phyloP scores from a whole-genome alignment of 2,329 filamentous ascomycete genomes.

The Phialophora verrucosa region DNA sequence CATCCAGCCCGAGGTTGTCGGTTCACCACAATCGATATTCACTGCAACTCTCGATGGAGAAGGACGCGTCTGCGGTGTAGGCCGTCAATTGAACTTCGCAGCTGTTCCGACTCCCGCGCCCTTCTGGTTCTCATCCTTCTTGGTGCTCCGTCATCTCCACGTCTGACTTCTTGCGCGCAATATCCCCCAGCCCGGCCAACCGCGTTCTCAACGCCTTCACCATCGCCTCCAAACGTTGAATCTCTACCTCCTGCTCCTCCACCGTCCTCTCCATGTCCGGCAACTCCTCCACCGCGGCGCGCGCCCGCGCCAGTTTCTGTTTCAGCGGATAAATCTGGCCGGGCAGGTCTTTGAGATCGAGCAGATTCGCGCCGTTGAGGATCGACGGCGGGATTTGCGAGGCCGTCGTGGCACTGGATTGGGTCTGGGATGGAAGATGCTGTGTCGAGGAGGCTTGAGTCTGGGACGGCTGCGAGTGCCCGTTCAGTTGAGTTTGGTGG shows the following conservation, averaged over 20 bases:
- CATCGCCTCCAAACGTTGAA: slow-evolving; percentile 49
- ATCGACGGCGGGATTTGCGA: slow-evolving; percentile 37
- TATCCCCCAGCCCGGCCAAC: slow-evolving; percentile 49
- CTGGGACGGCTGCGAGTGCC: slow-evolving; percentile 38
- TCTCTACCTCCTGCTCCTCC: slow-evolving; percentile 53
- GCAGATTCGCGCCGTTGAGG: slow-evolving; percentile 41
- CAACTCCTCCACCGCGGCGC: slow-evolving; percentile 54
- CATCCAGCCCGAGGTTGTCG: background rate
- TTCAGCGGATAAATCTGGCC: slow-evolving; percentile 78
- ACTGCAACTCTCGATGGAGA: background rate
- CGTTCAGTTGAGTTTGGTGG: slow-evolving; percentile 53
- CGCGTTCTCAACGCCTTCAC: slow-evolving; percentile 49
- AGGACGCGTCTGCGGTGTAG: background rate
- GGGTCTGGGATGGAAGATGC: slow-evolving; percentile 36
- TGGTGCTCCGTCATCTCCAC: slow-evolving; percentile 11
- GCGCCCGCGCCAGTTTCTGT: slow-evolving; percentile 80
- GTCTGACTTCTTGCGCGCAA: slow-evolving; percentile 22
- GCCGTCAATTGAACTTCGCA: background rate
- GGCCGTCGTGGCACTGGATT: slow-evolving; percentile 30
- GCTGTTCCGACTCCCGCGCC: background rate
- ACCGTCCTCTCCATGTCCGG: slow-evolving; percentile 54
- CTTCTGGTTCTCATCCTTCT: background rate
- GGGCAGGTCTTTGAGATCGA: slow-evolving; percentile 77
- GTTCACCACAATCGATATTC: background rate
- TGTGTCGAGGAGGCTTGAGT: slow-evolving; percentile 29